Evolutionary conservation across 805 yeast genomes (phyloP).

Genomic region (Spathaspora sp.): DNA sequence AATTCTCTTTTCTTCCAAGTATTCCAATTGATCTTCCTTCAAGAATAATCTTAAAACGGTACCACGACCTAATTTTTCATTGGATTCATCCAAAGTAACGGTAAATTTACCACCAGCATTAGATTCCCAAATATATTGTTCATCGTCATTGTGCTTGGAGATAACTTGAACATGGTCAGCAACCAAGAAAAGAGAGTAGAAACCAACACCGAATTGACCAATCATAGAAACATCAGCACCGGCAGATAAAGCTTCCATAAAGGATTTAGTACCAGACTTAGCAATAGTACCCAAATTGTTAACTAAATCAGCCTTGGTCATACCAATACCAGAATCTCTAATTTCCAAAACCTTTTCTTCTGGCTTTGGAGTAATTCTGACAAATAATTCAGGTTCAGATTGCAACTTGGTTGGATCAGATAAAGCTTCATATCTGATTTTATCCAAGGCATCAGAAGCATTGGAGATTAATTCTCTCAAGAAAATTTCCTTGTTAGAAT

Average conservation of each 20-base stretch:
- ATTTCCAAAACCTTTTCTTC: constrained; percentile 92
- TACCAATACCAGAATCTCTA: constrained; percentile 99
- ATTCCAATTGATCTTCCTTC: constrained; percentile 98
- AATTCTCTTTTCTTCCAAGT: constrained; percentile 98
- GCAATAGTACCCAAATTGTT: constrained; percentile 99
- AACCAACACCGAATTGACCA: constrained; percentile 99
- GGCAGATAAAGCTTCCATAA: constrained; percentile 98
- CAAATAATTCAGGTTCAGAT: constrained; percentile 92
- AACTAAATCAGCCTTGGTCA: constrained; percentile 98
- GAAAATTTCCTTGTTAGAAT: constrained; percentile 98
- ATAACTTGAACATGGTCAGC: constrained; percentile 98
- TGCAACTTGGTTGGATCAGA: constrained; percentile 90
- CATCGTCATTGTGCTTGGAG: constrained; percentile 98
- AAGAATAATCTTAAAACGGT: constrained; percentile 89
- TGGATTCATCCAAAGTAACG: constrained; percentile 82
- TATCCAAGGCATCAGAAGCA: constrained; percentile 98
- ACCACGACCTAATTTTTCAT: constrained; percentile 93
- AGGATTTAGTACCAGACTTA: constrained; percentile 98
- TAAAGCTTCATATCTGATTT: constrained; percentile 94
- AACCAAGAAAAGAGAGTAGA: constrained; percentile 98
- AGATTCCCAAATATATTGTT: constrained; percentile 99
- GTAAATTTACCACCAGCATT: constrained; percentile 99
- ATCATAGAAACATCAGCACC: constrained; percentile 99
- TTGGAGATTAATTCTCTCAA: constrained; percentile 98
- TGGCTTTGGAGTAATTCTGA: constrained; percentile 95